Conservation (phyloP, 768 basidiomycete species). For the Trametes punicea region DNA sequence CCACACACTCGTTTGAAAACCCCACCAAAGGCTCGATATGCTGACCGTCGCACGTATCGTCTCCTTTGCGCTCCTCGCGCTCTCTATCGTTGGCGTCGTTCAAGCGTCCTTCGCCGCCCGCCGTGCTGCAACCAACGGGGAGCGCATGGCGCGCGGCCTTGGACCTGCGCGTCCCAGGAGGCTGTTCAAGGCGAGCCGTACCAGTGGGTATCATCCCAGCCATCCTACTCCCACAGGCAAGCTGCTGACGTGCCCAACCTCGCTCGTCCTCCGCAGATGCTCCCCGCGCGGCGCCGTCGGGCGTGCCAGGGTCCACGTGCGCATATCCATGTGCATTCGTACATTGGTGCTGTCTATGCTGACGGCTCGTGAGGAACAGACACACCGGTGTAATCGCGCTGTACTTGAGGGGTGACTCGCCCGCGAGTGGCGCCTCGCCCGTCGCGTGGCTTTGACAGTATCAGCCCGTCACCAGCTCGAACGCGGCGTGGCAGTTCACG, state of each 20-base stretch:
- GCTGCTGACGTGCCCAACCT: too few relatives aligned
- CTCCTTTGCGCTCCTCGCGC: slow-evolving; percentile 14
- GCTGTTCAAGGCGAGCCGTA: slow-evolving; percentile 12
- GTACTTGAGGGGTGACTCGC: background rate
- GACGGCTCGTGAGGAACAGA: background rate
- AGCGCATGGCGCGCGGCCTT: slow-evolving; percentile 20
- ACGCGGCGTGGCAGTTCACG: background rate
- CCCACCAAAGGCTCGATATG: too few relatives aligned
- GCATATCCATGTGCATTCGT: too few relatives aligned
- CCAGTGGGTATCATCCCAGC: slow-evolving; percentile 14
- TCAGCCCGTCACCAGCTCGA: background rate
- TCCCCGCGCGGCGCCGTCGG: background rate
- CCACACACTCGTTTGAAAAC: too few relatives aligned
- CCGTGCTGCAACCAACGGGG: slow-evolving; percentile 11
- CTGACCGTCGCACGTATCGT: slow-evolving; percentile 9
- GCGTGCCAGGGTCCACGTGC: background rate
- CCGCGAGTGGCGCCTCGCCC: background rate
- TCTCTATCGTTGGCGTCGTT: slow-evolving; percentile 12
- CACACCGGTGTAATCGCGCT: background rate
- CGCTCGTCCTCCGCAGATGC: background rate
- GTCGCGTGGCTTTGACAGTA: background rate
- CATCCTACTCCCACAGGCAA: too few relatives aligned
- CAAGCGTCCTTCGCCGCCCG: slow-evolving; percentile 10
- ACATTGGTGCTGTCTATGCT: too few relatives aligned
- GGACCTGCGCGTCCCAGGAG: slow-evolving; percentile 12